A percentile compares a stretch with the other conserved stretches of the same genome.
These are phyloP conservation scores for Cyphellophora europaea DNA, from an alignment of 2,329 filamentous ascomycete species.

Conservation along the genomic window DNA sequence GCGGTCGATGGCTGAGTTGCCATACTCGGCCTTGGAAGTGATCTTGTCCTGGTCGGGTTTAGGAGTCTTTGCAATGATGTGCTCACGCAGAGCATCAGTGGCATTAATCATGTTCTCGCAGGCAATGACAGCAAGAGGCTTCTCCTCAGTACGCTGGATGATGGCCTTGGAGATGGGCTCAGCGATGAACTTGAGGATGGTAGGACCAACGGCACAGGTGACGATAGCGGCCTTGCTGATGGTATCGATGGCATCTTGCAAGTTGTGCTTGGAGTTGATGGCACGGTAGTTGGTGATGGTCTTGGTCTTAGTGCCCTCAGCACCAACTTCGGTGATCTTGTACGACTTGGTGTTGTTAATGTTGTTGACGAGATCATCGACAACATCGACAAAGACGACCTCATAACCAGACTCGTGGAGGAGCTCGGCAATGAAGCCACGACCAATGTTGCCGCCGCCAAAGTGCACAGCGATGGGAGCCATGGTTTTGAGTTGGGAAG, in stretches of 20 bases:
- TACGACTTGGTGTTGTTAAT: slow-evolving; percentile 71
- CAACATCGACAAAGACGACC: slow-evolving; percentile 92
- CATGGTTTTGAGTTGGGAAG: slow-evolving; percentile 9
- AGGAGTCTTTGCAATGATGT: slow-evolving; percentile 71
- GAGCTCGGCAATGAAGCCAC: slow-evolving; percentile 83
- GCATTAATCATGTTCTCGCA: slow-evolving; percentile 97
- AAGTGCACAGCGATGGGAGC: slow-evolving; percentile 66
- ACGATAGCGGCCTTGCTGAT: slow-evolving; percentile 83
- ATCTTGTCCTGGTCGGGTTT: slow-evolving; percentile 58
- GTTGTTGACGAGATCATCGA: slow-evolving; percentile 68
- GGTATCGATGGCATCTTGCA: slow-evolving; percentile 71
- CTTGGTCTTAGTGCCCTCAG: slow-evolving; percentile 69
- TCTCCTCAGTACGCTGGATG: slow-evolving; percentile 56
- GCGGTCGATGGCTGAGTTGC: slow-evolving; percentile 96
- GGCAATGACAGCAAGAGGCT: slow-evolving; percentile 82
- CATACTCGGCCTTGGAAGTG: slow-evolving; percentile 70
- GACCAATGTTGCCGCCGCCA: slow-evolving; percentile 77
- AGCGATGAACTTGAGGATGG: slow-evolving; percentile 92
- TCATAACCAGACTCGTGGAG: slow-evolving; percentile 92
- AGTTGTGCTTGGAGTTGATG: slow-evolving; percentile 85
- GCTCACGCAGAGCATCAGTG: slow-evolving; percentile 73
- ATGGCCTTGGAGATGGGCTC: slow-evolving; percentile 93
- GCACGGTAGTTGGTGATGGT: slow-evolving; percentile 92
- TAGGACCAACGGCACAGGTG: slow-evolving; percentile 94
- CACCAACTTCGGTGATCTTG: slow-evolving; percentile 85